Evolutionary conservation across 768 basidiomycete species (phyloP), one percentile per base, ranked within the genome.

Genomic region (Exidia glandulosa): DNA sequence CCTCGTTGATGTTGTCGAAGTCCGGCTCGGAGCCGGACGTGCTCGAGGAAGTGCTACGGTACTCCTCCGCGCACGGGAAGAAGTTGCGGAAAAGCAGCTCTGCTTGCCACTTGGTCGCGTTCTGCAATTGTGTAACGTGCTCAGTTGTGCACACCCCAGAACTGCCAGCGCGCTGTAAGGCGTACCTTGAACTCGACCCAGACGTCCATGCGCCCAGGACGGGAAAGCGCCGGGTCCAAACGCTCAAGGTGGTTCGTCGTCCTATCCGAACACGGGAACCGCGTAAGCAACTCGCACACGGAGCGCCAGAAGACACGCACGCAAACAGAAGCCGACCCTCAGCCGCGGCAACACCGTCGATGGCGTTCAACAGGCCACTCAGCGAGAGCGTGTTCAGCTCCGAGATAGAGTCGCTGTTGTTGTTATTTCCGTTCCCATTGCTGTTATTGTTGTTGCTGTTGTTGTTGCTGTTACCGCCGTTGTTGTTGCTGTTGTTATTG

Each of bases 171-270:
- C 36, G 14, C 41, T 23, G 5, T 12, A 45, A 0, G 19, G 41
- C 30, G 10, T 29, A 83, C 76, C 66, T 80, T 81, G 72, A 90
- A 90, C 67, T 89, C 84, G 60, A 91, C 73, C 64, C 88, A 86
- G 23, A 90, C 67, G 67, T 91, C 88, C 87, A 90, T 89, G 31
- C 88, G 86, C 19, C 93, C 93, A 4, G 93, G 90, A 58, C 93
- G 86, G n/a, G 86, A 88, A 12, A 95, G 81, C 0, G 93, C 93
- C 3, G 91, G 89, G 65, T 95, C 93, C 1, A 95, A 80, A 33
- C 87, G 82, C 66, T 94, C 90, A n/a, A 93, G 76, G 67, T 94
- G 92, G 71, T 94, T 94, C 12, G 90, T 92, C 19, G 90, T 92
- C 7, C 41, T 45, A n/a, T n/a, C n/a, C n/a, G 41, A 23, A 45